Percentiles rank a stretch among this genome's conserved stretches.
Conservation (phyloP, 2,329 filamentous ascomycete species). For the Teratosphaeria destructans region DNA sequence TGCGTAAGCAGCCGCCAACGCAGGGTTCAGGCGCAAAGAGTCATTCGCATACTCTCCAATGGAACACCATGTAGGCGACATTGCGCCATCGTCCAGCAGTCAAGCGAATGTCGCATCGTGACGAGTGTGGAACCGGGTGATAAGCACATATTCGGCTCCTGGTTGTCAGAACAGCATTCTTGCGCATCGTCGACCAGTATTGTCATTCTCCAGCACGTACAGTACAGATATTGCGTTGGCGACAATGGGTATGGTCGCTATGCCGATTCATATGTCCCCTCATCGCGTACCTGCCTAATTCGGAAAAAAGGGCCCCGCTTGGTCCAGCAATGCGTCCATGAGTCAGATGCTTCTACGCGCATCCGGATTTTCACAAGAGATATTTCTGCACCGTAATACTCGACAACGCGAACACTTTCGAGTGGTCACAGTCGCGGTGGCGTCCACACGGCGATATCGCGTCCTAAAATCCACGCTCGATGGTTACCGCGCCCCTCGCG, state of each 20-base stretch:
- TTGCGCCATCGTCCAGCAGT: not conserved
- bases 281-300: not conserved
- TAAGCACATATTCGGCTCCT: not conserved
- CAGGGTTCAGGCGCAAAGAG: not conserved
- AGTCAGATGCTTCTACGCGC: too few species aligned
- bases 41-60: not conserved
- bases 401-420: too few species aligned
- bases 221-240: not conserved
- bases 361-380: too few species aligned
- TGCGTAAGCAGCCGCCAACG: not conserved
- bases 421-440: too few species aligned
- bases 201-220: not conserved
- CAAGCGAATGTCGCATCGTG: not conserved
- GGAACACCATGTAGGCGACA: not conserved
- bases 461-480: too few species aligned
- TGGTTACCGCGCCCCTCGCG: too few species aligned
- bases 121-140: not conserved
- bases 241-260: not conserved
- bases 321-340: not conserved
- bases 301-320: not conserved
- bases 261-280: not conserved
- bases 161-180: too few species aligned
- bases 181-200: not conserved
- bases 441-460: too few species aligned
- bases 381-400: too few species aligned